Evolutionary conservation across 176 grass and related monocot species (phyloP).

Genomic region (Oryza longistaminata): DNA sequence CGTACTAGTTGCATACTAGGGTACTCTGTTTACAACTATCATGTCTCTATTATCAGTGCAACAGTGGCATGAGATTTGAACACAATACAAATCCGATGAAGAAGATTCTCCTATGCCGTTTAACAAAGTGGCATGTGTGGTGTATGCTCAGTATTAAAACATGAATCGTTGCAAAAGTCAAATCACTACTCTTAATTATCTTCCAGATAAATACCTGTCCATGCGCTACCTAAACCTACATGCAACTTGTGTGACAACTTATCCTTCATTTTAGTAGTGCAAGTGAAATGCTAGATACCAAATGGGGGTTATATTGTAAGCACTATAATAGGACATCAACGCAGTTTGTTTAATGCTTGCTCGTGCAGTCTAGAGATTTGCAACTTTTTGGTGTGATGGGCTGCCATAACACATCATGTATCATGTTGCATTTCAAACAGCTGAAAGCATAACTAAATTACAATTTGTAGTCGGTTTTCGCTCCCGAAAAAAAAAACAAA

Average conservation of each 20-base stretch:
- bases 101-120: not conserved
- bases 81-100: not conserved
- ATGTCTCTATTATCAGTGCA: not conserved
- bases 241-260: conserved; percentile 27
- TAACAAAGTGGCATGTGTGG: not conserved
- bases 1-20: not conserved
- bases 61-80: not conserved
- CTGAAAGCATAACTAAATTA: not conserved
- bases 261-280: conserved; percentile 31
- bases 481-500: too few relatives aligned
- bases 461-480: not conserved
- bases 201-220: conserved; percentile 8
- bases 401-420: not conserved
- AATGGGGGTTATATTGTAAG: conserved; percentile 2
- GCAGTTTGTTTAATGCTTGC: not conserved
- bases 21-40: not conserved
- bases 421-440: conserved; percentile 13
- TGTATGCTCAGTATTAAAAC: conserved; percentile 10
- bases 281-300: not conserved
- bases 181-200: not conserved
- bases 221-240: conserved; percentile 28
- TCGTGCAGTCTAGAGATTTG: conserved; percentile 36
- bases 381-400: conserved; percentile 13
- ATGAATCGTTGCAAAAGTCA: conserved; percentile 18
- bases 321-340: not conserved